Percentiles rank a stretch among this genome's conserved stretches.
phyloP scores from a whole-genome alignment of 2,329 filamentous ascomycete species.

The Sporothrix protearum region DNA sequence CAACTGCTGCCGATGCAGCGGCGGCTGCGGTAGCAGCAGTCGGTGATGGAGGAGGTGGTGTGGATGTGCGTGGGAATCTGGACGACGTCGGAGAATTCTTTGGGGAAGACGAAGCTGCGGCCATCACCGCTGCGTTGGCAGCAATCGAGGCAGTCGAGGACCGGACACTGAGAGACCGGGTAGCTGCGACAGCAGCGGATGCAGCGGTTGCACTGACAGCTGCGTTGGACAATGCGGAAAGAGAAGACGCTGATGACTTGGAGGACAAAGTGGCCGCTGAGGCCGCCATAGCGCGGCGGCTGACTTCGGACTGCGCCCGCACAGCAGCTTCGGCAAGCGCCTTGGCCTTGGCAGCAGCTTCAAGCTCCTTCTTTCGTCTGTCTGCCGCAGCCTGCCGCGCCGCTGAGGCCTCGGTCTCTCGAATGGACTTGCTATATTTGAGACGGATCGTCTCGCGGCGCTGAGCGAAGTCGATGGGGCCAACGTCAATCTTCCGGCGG shows the following conservation, averaged over 20 bases:
- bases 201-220: not conserved
- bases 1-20: not conserved
- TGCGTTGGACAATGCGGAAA: slow-evolving; percentile 16
- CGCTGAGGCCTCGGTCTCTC: slow-evolving; percentile 64
- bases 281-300: slow-evolving; percentile 16
- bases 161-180: not conserved
- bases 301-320: slow-evolving; percentile 33
- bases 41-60: not conserved
- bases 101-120: not conserved
- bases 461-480: slow-evolving; percentile 80
- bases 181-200: slow-evolving; percentile 21
- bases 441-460: slow-evolving; percentile 77
- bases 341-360: slow-evolving; percentile 45
- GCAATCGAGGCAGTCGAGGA: slow-evolving; percentile 13
- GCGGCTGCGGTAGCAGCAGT: slow-evolving; percentile 2
- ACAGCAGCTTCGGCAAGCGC: slow-evolving; percentile 38
- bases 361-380: slow-evolving; percentile 50
- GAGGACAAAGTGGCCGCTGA: slow-evolving; percentile 24
- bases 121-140: slow-evolving; percentile 9
- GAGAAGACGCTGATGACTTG: slow-evolving; percentile 21
- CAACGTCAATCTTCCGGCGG: slow-evolving; percentile 58
- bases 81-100: not conserved
- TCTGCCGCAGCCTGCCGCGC: slow-evolving; percentile 53
- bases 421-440: slow-evolving; percentile 79
- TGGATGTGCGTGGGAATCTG: not conserved